Base-by-base conservation (phyloP, 192 early-diverging fungal species). In the Coemansia sp. region DNA sequence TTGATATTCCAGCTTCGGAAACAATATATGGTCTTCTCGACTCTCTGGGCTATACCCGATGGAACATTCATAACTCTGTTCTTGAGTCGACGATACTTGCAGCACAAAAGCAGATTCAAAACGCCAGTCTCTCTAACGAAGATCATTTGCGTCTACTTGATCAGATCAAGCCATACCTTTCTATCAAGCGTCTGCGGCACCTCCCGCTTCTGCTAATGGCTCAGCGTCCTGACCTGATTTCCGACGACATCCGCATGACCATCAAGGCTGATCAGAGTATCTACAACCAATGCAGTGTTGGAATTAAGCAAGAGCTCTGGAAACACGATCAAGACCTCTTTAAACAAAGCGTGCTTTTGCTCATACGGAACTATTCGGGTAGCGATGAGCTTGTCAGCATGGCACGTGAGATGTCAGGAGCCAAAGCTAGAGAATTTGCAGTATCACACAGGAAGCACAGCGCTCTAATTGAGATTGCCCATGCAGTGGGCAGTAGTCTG, bases 271-370 rank as follows among this genome's bases (percentile, higher is more conserved):
- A 57, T 8, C 51, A 61, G 1, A 60, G 39, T 4, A 53, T 78
- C 6, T 78, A 78, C 40, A 27, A 42, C 18, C 41, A 39, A 12
- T 78, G 74, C 61, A 67, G 55, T 40, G 14, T 59, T n/a, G 43
- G 23, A n/a, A 49, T 71, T 3, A 78, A 71, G 49, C 67, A 64
- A 4, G 56, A 59, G 48, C 60, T 78, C 4, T 78, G 74, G 74
- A 64, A 54, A 15, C 56, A 61, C 8, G 53, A 71, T 39, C 12
- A 48, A 15, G 37, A 19, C 11, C 59, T 78, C 18, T 78, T 78
- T 37, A 14, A 39, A 9, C 48, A 59, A 15, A 61, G 70, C 40
- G 71, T 78, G 57, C 37, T 62, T 33, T 64, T 64, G 33, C 54
- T 78, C 19, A 67, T 78, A 11, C 33, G 19, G 17, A 21, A 5